Evolutionary conservation across 805 yeast species (phyloP), one percentile per base, ranked within the genome.

Genomic region (Starmerella floris): DNA sequence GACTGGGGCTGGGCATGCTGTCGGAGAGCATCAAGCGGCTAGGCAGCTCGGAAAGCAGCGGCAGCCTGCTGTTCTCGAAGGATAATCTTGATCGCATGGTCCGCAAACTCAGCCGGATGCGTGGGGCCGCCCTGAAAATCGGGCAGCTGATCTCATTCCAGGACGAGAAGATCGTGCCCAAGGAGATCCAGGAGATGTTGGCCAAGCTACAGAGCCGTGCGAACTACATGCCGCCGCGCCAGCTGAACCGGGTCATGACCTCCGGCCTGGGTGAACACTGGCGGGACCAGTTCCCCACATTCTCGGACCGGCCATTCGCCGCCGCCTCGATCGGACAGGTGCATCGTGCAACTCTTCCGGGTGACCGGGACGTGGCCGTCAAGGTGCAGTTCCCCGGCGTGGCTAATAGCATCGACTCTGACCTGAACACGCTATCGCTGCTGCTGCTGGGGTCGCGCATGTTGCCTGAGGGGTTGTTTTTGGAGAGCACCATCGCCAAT

Each of bases 301-400:
- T 91, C 60, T 83, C 84, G 43, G 91, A 83, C 51, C 69, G 79
- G 20, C 98, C 98, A 4, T 74, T 91, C 43, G 97, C 97, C 0
- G 96, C 98, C 2, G 95, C 98, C 0, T 84, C 95, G 4, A 91
- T 91, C 51, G 96, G 97, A 2, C 97, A 91, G 62, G 97, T 91
- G 5, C 98, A 91, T 61, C 70, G 68, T 30, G 98, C 95, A 1
- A 75, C 73, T 19, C 50, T 65, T 23, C 11, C 23, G 19, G 41
- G 37, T 3, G 33, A 42, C 19, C 46, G 56, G 22, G 73, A 74
- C 30, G 95, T 87, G 19, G 98, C 94, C 10, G 94, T 88, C 10
- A 91, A 91, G 58, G 87, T 88, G 6, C 98, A 91, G 62, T 91
- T 91, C 55, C 98, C 98, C 0, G 98, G 98, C 8, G 97, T 91